Percentiles rank a stretch among this genome's conserved stretches.
These are phyloP conservation scores for Dendrocalamus sinicus DNA, from an alignment of 176 grass and related monocot genomes.

Conservation along the genomic window DNA sequence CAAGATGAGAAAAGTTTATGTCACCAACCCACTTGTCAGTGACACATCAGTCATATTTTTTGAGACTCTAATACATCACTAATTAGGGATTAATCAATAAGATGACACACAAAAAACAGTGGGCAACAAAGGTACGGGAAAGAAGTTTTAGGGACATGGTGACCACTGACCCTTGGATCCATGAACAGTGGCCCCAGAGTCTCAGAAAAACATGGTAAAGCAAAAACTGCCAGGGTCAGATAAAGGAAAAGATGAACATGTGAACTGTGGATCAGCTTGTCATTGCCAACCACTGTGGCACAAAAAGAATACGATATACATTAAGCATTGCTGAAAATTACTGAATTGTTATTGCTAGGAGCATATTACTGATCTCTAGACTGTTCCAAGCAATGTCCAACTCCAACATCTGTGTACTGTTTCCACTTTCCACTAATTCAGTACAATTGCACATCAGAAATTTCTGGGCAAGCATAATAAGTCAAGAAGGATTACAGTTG, in stretches of 20 bases:
- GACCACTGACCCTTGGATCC: constrained; percentile 27
- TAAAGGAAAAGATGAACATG: constrained; percentile 39
- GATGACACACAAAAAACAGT: neutral
- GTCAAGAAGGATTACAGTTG: constrained; percentile 20
- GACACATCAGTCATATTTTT: neutral
- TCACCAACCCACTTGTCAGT: neutral
- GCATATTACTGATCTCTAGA: neutral
- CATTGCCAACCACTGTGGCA: constrained; percentile 12
- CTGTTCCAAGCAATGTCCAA: constrained; percentile 21
- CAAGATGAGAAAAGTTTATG: too few relatives aligned
- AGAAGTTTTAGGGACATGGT: constrained; percentile 15
- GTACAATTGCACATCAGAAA: constrained; percentile 18
- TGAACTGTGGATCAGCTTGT: constrained; percentile 38
- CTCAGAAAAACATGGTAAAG: constrained; percentile 31
- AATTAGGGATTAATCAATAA: neutral
- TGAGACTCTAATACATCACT: neutral
- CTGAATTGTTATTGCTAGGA: neutral
- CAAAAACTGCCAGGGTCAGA: constrained; percentile 44
- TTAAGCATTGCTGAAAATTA: neutral
- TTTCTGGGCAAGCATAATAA: neutral
- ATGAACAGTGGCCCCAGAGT: constrained; percentile 16
- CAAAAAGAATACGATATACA: neutral
- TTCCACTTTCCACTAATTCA: constrained; percentile 21
- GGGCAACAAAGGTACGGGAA: neutral
- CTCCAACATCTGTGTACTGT: neutral